Conservation (phyloP, 192 early-diverging fungal species). For the Geranomyces variabilis region DNA sequence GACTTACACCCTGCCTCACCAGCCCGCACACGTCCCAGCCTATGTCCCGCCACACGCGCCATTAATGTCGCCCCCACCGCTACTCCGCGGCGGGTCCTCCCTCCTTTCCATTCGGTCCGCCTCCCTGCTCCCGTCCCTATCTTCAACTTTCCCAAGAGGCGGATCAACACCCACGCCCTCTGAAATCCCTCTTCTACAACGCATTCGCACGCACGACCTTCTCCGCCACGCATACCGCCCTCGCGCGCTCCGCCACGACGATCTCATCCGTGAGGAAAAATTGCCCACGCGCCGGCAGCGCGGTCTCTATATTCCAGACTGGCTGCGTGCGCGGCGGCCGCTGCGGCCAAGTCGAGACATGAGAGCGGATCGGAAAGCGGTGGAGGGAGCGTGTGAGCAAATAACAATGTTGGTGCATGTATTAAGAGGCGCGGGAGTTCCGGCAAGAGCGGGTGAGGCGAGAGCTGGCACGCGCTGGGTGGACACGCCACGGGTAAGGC, state of each 20-base stretch:
- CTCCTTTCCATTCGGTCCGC: no score
- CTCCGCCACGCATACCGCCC: slow-evolving; percentile 38
- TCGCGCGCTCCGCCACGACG: slow-evolving; percentile 45
- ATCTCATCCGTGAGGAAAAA: slow-evolving; percentile 55
- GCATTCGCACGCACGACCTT: slow-evolving; percentile 54
- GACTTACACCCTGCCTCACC: no score
- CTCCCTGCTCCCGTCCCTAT: no score
- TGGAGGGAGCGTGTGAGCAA: slow-evolving; percentile 25
- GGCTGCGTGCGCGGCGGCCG: slow-evolving; percentile 48
- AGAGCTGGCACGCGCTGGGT: background rate
- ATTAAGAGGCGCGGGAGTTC: slow-evolving; percentile 48
- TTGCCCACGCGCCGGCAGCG: slow-evolving; percentile 30
- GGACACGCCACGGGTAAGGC: slow-evolving; percentile 1
- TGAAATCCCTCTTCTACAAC: slow-evolving; percentile 39
- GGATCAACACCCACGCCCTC: no score
- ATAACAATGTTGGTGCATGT: slow-evolving; percentile 47
- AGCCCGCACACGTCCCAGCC: no score
- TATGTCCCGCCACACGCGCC: no score
- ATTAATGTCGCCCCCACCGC: no score
- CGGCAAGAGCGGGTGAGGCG: slow-evolving; percentile 38
- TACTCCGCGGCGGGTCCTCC: no score
- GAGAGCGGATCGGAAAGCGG: background rate
- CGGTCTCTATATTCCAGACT: slow-evolving; percentile 20
- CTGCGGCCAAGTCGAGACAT: slow-evolving; percentile 39
- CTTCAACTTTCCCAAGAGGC: no score